Conservation (phyloP, 2,329 filamentous ascomycete species). For the Raffaelea arxii region DNA sequence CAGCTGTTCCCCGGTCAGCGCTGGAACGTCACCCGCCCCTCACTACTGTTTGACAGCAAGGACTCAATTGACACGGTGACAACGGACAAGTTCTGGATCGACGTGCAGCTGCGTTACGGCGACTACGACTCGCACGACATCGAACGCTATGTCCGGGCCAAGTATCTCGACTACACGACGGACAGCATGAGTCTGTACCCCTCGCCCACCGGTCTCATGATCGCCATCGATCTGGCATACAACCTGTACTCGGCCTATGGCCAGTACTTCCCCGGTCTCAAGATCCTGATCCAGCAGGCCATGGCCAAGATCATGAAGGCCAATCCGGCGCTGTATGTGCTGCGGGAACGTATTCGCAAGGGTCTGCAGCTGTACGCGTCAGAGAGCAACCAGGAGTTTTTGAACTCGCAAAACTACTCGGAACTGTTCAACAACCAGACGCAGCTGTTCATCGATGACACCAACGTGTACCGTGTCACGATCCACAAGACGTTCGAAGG, state of each 20-base stretch:
- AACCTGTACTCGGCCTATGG: constrained; percentile 97
- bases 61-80: constrained; percentile 88
- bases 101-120: constrained; percentile 82
- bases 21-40: constrained; percentile 95
- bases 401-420: constrained; percentile 99
- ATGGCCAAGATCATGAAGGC: constrained; percentile 99
- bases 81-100: constrained; percentile 98
- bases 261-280: constrained; percentile 96
- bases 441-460: constrained; percentile 97
- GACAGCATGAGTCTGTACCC: constrained; percentile 99
- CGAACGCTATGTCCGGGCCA: constrained; percentile 92
- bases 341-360: constrained; percentile 96
- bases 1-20: constrained; percentile 95
- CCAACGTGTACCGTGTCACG: constrained; percentile 97
- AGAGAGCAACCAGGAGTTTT: constrained; percentile 97
- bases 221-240: constrained; percentile 94
- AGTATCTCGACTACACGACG: constrained; percentile 97
- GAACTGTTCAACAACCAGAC: constrained; percentile 99
- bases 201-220: constrained; percentile 93
- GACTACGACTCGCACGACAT: constrained; percentile 99
- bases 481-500: constrained; percentile 99
- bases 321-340: constrained; percentile 89
- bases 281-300: constrained; percentile 89
- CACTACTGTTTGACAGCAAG: constrained; percentile 90
- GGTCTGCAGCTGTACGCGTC: constrained; percentile 96